Conservation (phyloP, 331 rosid species). For the Dryas integrifolia region DNA sequence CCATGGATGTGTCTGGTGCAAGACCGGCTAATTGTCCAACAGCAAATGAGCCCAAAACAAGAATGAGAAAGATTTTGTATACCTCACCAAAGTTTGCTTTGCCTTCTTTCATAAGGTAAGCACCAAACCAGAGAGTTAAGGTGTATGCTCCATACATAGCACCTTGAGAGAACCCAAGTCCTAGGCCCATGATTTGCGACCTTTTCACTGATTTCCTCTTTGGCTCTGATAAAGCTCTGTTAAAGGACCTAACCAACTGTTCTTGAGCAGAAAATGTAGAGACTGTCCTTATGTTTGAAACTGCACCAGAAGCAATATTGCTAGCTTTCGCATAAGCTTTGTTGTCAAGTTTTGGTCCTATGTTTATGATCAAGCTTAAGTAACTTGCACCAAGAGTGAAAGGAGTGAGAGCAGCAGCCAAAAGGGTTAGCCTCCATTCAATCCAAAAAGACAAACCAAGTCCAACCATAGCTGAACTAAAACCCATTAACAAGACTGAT, state of each 20-base stretch:
- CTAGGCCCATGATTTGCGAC: constrained; percentile 64
- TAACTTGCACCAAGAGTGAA: constrained; percentile 89
- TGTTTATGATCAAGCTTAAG: constrained; percentile 64
- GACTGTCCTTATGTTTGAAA: constrained; percentile 76
- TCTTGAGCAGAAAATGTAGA: constrained; percentile 83
- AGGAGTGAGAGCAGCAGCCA: constrained; percentile 78
- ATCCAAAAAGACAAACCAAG: constrained; percentile 53
- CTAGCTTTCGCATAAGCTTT: constrained; percentile 74
- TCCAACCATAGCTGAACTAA: constrained; percentile 76
- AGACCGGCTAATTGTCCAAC: constrained; percentile 89
- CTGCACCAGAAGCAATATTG: constrained; percentile 84
- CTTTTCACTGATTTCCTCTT: constrained; percentile 49
- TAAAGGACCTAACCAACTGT: constrained; percentile 65
- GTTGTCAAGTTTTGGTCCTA: constrained; percentile 69
- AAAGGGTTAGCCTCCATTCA: constrained; percentile 54
- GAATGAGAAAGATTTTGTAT: constrained; percentile 73
- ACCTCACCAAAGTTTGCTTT: constrained; percentile 53
- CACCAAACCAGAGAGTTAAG: constrained; percentile 73
- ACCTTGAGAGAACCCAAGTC: constrained; percentile 85
- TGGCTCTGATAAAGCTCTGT: constrained; percentile 62
- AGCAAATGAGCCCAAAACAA: constrained; percentile 88
- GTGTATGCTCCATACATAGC: constrained; percentile 84
- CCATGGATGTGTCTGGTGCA: constrained; percentile 84
- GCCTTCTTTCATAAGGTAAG: constrained; percentile 49
- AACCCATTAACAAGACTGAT: constrained; percentile 81